Evolutionary conservation across 2,329 filamentous ascomycete species (phyloP).

Genomic region (Orbilia javanica): DNA sequence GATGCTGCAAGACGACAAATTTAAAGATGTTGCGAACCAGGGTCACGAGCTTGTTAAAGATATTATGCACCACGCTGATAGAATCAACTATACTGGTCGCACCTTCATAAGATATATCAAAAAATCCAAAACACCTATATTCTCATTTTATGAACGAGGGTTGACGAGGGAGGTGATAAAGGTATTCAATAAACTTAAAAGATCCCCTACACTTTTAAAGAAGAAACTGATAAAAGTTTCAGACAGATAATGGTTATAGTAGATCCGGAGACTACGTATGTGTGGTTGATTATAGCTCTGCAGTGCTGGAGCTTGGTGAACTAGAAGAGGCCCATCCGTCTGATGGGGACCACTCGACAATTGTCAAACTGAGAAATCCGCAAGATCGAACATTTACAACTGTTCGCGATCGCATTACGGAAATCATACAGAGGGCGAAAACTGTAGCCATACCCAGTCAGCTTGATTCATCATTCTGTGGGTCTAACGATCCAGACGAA

Average conservation of each 20-base stretch:
- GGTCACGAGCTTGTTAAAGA: background rate
- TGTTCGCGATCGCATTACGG: background rate
- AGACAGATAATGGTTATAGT: background rate
- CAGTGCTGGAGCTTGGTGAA: slow-evolving; percentile 16
- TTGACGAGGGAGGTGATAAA: slow-evolving; percentile 20
- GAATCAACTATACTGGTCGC: slow-evolving; percentile 3
- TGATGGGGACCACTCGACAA: slow-evolving; percentile 39
- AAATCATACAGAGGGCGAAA: background rate
- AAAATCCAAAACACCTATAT: background rate
- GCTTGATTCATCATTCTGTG: too few relatives aligned
- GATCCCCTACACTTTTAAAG: background rate
- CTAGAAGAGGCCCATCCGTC: background rate
- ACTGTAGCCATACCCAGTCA: background rate
- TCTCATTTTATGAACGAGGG: slow-evolving; percentile 33
- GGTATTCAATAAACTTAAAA: slow-evolving; percentile 15
- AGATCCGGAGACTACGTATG: slow-evolving; percentile 8
- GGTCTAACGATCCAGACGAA: too few relatives aligned
- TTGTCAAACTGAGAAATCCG: slow-evolving; percentile 34
- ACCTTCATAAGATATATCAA: background rate
- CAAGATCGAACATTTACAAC: slow-evolving; percentile 28
- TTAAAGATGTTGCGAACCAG: slow-evolving; percentile 1
- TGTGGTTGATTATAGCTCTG: slow-evolving; percentile 20
- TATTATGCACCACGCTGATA: slow-evolving; percentile 13
- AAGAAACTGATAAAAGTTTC: background rate
- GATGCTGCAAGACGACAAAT: background rate